Conservation (phyloP, 345 rosid genomes). For the Eucalyptus marginata region DNA sequence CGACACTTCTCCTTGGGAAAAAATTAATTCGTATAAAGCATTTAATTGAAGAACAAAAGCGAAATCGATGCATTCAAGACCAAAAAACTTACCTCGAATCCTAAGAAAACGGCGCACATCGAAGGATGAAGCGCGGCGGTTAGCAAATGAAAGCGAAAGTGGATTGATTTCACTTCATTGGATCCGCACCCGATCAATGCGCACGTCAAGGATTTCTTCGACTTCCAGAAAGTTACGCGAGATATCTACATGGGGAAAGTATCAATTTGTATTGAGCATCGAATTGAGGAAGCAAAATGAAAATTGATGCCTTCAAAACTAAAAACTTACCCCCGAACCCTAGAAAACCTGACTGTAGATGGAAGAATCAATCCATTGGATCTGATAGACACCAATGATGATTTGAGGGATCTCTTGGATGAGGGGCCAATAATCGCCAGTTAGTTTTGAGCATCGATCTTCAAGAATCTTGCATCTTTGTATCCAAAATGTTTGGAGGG, state of each 20-base stretch:
- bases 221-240: too few relatives aligned
- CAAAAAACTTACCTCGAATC: not conserved
- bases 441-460: not conserved
- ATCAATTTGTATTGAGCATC: too few relatives aligned
- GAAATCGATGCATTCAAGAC: not conserved
- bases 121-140: not conserved
- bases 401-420: not conserved
- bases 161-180: not conserved
- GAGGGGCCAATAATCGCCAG: not conserved
- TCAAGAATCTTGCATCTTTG: fast-evolving
- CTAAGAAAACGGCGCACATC: not conserved
- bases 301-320: too few relatives aligned
- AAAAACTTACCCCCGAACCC: too few relatives aligned
- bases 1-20: too few relatives aligned
- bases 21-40: too few relatives aligned
- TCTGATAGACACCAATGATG: not conserved
- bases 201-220: not conserved
- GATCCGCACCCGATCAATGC: not conserved
- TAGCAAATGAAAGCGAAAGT: not conserved
- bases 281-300: too few relatives aligned
- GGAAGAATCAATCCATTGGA: too few relatives aligned
- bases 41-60: too few relatives aligned
- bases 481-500: fast-evolving
- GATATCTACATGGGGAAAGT: too few relatives aligned
- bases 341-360: too few relatives aligned